Conservation (phyloP, 2,329 filamentous ascomycete genomes). For the Hypocrella siamensis region DNA sequence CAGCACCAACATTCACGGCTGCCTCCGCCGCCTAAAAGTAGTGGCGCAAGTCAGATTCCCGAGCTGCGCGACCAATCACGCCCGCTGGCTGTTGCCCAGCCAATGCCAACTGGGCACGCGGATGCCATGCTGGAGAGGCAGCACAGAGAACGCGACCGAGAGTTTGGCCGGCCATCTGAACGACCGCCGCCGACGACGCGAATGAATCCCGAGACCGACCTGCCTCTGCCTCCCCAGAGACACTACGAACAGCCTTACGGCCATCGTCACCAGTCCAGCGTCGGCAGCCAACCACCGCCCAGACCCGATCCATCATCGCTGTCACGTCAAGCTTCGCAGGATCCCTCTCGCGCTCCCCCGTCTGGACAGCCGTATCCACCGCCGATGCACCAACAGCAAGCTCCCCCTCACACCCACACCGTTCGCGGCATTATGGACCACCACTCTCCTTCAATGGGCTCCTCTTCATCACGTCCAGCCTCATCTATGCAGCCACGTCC, state of each 20-base stretch:
- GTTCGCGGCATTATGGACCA: conserved; percentile 25
- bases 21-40: conserved; percentile 1
- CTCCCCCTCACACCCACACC: conserved; percentile 19
- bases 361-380: conserved; percentile 15
- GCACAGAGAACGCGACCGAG: conserved; percentile 8
- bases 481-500: conserved; percentile 20
- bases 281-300: conserved; percentile 16
- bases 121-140: conserved; percentile 6
- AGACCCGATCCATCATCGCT: conserved; percentile 24
- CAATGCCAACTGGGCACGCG: conserved; percentile 2
- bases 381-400: conserved; percentile 14
- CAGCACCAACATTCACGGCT: conserved; percentile 6
- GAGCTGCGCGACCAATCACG: conserved; percentile 5
- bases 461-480: conserved; percentile 18
- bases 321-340: conserved; percentile 22
- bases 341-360: conserved; percentile 23
- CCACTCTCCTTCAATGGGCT: conserved; percentile 23
- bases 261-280: conserved; percentile 22
- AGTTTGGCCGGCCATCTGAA: conserved; percentile 9
- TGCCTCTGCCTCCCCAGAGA: conserved; percentile 16
- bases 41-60: conserved; percentile 2
- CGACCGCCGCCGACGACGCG: conserved; percentile 15
- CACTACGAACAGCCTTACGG: conserved; percentile 28
- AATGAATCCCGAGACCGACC: conserved; percentile 36
- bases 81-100: conserved; percentile 3